Evolutionary conservation across 2,329 filamentous ascomycete genomes (phyloP).

Genomic region (Nigrograna mackinnonii): DNA sequence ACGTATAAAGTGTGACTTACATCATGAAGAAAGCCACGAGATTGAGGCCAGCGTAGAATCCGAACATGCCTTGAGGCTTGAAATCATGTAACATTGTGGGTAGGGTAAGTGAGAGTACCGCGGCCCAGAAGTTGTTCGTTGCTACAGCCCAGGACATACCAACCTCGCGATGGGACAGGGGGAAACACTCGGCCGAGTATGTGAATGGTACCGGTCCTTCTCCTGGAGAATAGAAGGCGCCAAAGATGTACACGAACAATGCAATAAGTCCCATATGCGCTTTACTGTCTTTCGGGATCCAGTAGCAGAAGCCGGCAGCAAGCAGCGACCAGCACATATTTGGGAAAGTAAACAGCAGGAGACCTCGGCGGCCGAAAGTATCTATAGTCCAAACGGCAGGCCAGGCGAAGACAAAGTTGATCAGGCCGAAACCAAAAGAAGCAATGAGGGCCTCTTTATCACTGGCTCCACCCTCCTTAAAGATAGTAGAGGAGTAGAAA

Average conservation of each 20-base stretch:
- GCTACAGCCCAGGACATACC: slow-evolving; percentile 43
- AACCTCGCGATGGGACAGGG: slow-evolving; percentile 63
- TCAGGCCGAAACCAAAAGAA: slow-evolving; percentile 42
- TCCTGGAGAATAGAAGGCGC: slow-evolving; percentile 45
- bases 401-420: slow-evolving; percentile 39
- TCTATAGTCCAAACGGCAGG: slow-evolving; percentile 64
- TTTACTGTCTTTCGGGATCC: slow-evolving; percentile 44
- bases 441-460: slow-evolving; percentile 48
- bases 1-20: too few relatives aligned
- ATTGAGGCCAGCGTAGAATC: too few relatives aligned
- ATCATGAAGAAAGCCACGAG: too few relatives aligned
- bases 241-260: slow-evolving; percentile 62
- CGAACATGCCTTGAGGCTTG: not conserved
- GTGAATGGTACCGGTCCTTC: slow-evolving; percentile 65
- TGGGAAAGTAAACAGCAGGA: slow-evolving; percentile 53
- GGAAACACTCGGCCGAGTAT: slow-evolving; percentile 71
- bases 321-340: slow-evolving; percentile 54
- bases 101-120: not conserved
- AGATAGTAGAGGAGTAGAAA: slow-evolving; percentile 54
- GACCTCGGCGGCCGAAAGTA: slow-evolving; percentile 48
- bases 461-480: slow-evolving; percentile 24
- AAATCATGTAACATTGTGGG: not conserved
- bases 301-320: slow-evolving; percentile 55
- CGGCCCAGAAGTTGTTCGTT: not conserved
- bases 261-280: slow-evolving; percentile 54